Conservation (phyloP, 352 stramenopile genomes). For the Phytopythium litorale region DNA sequence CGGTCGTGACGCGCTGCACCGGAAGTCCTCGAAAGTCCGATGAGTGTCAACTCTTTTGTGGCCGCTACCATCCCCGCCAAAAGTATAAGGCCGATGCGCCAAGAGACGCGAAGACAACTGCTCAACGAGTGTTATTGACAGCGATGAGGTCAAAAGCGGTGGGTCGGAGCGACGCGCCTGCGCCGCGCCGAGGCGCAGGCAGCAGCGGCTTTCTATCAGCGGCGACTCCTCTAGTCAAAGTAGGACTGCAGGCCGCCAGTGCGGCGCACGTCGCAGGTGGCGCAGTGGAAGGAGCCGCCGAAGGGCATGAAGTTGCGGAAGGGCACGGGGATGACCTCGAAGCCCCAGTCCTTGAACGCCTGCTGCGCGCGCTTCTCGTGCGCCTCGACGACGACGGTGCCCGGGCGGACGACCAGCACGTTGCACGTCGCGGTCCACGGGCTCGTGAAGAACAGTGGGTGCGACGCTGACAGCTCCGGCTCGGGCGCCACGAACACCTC, state of each 20-base stretch:
- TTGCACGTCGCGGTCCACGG: slow-evolving; percentile 91
- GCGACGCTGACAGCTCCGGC: slow-evolving; percentile 67
- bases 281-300: slow-evolving; percentile 88
- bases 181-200: not conserved
- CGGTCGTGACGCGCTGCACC: too few species aligned
- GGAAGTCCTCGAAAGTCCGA: too few species aligned
- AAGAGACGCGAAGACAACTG: not conserved
- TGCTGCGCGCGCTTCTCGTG: slow-evolving; percentile 79
- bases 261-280: slow-evolving; percentile 81
- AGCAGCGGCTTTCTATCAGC: slow-evolving; percentile 1
- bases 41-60: not conserved
- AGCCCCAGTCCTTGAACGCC: slow-evolving; percentile 87
- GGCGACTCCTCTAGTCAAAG: slow-evolving; percentile 39
- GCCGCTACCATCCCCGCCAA: not conserved
- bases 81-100: not conserved
- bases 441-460: slow-evolving; percentile 89
- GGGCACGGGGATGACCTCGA: slow-evolving; percentile 83
- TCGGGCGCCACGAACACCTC: slow-evolving; percentile 86
- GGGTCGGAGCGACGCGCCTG: not conserved
- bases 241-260: slow-evolving; percentile 85
- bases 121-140: not conserved
- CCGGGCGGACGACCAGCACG: slow-evolving; percentile 79
- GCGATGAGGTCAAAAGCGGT: not conserved
- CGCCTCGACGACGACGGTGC: slow-evolving; percentile 81
- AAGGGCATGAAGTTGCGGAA: slow-evolving; percentile 92